Evolutionary conservation across 345 rosid species (phyloP).

Genomic region (Citrus unshiu): DNA sequence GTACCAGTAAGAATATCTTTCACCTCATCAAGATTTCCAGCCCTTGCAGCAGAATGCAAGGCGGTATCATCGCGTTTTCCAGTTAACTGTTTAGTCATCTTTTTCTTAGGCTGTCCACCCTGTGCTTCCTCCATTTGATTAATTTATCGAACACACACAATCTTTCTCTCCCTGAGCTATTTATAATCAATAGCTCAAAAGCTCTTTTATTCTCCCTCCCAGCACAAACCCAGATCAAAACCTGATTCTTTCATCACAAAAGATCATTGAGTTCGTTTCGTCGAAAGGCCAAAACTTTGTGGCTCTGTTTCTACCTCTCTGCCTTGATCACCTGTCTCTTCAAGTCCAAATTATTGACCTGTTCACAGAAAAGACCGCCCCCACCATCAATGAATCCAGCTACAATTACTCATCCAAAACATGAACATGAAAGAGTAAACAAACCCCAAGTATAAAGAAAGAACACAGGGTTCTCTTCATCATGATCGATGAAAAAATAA

Average conservation of each 20-base stretch:
- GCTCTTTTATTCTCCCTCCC: slow-evolving; percentile 15
- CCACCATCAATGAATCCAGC: not conserved
- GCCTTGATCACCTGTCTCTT: slow-evolving; percentile 10
- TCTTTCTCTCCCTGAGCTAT: not conserved
- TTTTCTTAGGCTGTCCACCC: slow-evolving; percentile 36
- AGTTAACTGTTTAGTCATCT: slow-evolving; percentile 83
- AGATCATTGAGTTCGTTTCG: not conserved
- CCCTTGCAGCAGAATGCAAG: slow-evolving; percentile 80
- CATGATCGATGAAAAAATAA: not conserved
- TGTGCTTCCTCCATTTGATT: slow-evolving; percentile 29
- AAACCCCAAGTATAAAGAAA: not conserved
- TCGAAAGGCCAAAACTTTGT: slow-evolving; percentile 3
- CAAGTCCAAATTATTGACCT: slow-evolving; percentile 22
- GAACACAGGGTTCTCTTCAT: not conserved
- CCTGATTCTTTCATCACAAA: slow-evolving; percentile 16
- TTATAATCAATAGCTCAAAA: not conserved
- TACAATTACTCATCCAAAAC: not conserved
- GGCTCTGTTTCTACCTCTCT: slow-evolving; percentile 13
- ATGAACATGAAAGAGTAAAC: not conserved
- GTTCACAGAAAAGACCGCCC: slow-evolving; percentile 6
- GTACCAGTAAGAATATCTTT: slow-evolving; percentile 43
- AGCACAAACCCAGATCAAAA: slow-evolving; percentile 40
- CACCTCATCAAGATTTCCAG: slow-evolving; percentile 48
- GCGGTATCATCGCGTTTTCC: slow-evolving; percentile 78
- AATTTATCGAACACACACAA: not conserved